Evolutionary conservation across 257 asterid species (phyloP).

Genomic region (Solanum paucissectum): DNA sequence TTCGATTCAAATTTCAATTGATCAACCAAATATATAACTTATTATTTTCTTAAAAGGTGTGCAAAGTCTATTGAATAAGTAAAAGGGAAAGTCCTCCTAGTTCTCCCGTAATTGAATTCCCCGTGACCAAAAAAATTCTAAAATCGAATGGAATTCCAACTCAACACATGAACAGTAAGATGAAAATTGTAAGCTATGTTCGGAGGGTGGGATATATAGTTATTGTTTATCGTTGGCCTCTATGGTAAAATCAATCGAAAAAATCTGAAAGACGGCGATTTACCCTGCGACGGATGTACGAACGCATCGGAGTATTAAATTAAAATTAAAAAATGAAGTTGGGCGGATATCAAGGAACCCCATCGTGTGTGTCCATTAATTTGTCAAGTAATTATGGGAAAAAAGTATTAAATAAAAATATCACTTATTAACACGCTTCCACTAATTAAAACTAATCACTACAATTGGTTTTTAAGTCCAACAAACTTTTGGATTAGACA

Average conservation of each 20-base stretch:
- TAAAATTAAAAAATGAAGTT: background rate
- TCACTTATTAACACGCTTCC: slow-evolving; percentile 1
- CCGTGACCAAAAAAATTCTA: background rate
- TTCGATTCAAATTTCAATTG: no score
- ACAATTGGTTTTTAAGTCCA: background rate
- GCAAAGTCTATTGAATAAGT: background rate
- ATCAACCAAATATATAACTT: background rate
- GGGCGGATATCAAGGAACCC: background rate
- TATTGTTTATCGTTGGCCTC: background rate
- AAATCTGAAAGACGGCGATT: no score
- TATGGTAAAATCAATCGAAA: no score
- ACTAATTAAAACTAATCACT: background rate
- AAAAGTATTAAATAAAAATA: background rate
- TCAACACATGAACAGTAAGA: background rate
- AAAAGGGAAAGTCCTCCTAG: background rate
- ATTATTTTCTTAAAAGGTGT: background rate
- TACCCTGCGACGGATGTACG: no score
- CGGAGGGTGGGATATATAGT: background rate
- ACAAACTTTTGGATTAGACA: background rate
- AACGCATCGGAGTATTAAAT: background rate
- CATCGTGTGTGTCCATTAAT: slow-evolving; percentile 1
- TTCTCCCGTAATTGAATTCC: background rate
- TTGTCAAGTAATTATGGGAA: background rate
- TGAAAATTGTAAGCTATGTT: background rate
- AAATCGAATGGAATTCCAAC: background rate